These are phyloP conservation scores for Sicyos baderoa DNA, from an alignment of 306 rosid species.

Conservation along the genomic window DNA sequence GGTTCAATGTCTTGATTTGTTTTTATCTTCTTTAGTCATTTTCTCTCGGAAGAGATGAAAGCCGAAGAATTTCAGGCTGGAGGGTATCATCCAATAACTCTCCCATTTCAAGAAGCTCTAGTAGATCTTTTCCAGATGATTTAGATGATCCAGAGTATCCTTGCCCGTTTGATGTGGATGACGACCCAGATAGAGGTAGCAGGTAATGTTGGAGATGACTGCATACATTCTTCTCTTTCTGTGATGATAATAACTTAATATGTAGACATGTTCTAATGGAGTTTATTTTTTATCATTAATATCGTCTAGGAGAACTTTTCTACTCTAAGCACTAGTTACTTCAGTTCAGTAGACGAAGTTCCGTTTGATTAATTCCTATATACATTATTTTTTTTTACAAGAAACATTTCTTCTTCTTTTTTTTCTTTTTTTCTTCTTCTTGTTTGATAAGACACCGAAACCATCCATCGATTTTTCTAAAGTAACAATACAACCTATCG, in stretches of 20 bases:
- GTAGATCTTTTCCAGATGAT: conserved; percentile 57
- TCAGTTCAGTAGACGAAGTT: not conserved
- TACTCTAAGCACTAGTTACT: not conserved
- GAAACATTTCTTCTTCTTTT: too few species aligned
- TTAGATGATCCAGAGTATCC: conserved; percentile 54
- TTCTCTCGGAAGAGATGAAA: conserved; percentile 53
- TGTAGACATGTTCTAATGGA: not conserved
- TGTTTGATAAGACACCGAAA: too few species aligned
- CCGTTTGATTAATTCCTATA: not conserved
- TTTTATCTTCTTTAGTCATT: conserved; percentile 35
- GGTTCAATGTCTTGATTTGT: conserved; percentile 18
- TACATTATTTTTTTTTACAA: too few species aligned
- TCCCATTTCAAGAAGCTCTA: conserved; percentile 67
- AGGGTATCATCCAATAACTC: conserved; percentile 45
- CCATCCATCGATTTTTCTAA: too few species aligned
- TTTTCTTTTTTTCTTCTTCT: too few species aligned
- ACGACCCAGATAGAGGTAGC: conserved; percentile 67
- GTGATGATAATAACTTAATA: not conserved
- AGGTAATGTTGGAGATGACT: conserved; percentile 45
- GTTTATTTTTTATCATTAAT: not conserved
- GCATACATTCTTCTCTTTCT: not conserved
- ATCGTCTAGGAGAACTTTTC: not conserved
- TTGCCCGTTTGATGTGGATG: conserved; percentile 71
- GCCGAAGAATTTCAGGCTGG: conserved; percentile 40
- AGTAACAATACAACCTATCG: too few species aligned